Evolutionary conservation across 495 filamentous ascomycete genomes (phyloP).

Genomic region (Astrothelium subdiscretum): DNA sequence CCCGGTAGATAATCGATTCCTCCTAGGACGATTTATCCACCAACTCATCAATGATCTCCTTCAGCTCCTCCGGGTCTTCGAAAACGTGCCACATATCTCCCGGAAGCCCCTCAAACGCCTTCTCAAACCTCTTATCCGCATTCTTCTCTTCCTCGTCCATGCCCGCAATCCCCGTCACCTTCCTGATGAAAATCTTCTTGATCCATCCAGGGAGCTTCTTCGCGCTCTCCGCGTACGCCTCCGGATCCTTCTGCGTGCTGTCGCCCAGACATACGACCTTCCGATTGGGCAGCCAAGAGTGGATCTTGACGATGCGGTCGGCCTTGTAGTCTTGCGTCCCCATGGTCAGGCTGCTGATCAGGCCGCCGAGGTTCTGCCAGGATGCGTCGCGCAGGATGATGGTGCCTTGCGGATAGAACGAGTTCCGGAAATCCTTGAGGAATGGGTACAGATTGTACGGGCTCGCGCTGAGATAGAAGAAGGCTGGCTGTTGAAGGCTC

Average conservation of each 20-base stretch:
- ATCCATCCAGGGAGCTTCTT: constrained; percentile 58
- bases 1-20: background rate
- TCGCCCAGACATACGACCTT: constrained; percentile 81
- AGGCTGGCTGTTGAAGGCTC: constrained; percentile 50
- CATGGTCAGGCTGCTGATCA: constrained; percentile 66
- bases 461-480: constrained; percentile 89
- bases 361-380: constrained; percentile 76
- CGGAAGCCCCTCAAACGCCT: constrained; percentile 68
- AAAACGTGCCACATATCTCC: constrained; percentile 67
- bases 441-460: constrained; percentile 93
- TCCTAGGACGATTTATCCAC: constrained; percentile 1
- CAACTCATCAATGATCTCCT: constrained; percentile 36
- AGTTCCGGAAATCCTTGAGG: constrained; percentile 57
- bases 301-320: constrained; percentile 65
- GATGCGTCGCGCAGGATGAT: constrained; percentile 73
- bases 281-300: constrained; percentile 60
- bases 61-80: constrained; percentile 56
- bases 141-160: constrained; percentile 64
- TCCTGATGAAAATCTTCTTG: constrained; percentile 68
- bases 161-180: constrained; percentile 63
- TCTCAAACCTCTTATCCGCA: constrained; percentile 58
- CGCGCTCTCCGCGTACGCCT: constrained; percentile 72
- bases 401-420: constrained; percentile 64
- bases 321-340: constrained; percentile 82
- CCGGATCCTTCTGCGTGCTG: constrained; percentile 83